Percentiles rank a stretch among this genome's conserved stretches.
phyloP scores from a whole-genome alignment of 2,329 filamentous ascomycete species.

The Alternaria metachromatica region DNA sequence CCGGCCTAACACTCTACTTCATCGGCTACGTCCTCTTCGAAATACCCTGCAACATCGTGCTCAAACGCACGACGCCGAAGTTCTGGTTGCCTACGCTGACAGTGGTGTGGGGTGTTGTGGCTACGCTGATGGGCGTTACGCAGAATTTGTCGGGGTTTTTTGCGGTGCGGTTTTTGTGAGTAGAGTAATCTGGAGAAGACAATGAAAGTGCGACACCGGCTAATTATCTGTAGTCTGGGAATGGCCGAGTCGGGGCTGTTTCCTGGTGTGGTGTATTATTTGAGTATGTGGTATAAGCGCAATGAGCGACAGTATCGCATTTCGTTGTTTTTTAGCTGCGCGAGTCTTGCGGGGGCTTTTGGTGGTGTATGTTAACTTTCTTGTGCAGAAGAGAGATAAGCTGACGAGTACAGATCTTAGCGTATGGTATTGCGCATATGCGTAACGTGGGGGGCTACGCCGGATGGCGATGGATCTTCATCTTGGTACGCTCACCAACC shows the following conservation, averaged over 20 bases:
- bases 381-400: no score
- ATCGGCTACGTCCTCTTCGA: constrained; percentile 58
- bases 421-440: constrained; percentile 66
- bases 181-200: neutral
- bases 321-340: constrained; percentile 66
- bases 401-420: constrained; percentile 29
- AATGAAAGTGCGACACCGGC: neutral
- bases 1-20: constrained; percentile 71
- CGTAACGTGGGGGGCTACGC: constrained; percentile 59
- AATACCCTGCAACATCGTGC: constrained; percentile 67
- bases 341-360: constrained; percentile 66
- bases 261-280: constrained; percentile 58
- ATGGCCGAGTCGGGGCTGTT: constrained; percentile 48
- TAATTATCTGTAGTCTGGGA: constrained; percentile 32
- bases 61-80: constrained; percentile 63
- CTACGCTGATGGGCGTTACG: constrained; percentile 59
- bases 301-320: constrained; percentile 65
- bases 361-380: constrained; percentile 55
- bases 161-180: constrained; percentile 56
- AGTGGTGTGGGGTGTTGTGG: constrained; percentile 56
- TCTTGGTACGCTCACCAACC: constrained; percentile 34
- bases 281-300: constrained; percentile 69
- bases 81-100: constrained; percentile 58
- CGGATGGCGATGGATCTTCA: constrained; percentile 53
- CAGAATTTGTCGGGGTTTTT: constrained; percentile 57